These are phyloP conservation scores for Russula brevipes DNA, from an alignment of 768 basidiomycete species.

Conservation along the genomic window DNA sequence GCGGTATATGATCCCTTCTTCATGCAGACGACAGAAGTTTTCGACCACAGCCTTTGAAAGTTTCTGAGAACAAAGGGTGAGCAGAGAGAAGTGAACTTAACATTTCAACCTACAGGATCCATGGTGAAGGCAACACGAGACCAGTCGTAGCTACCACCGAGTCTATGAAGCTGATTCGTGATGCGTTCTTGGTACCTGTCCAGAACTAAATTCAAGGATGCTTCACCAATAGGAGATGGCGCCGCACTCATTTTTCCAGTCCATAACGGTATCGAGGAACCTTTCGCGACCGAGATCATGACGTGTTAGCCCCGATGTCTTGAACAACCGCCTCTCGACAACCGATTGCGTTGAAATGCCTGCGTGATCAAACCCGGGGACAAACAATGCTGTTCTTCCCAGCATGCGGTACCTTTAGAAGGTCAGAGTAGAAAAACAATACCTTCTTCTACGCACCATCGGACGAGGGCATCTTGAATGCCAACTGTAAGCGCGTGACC, in stretches of 20 bases:
- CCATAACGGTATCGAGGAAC: conserved; percentile 86
- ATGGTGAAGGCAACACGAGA: conserved; percentile 92
- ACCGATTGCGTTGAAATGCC: conserved; percentile 98
- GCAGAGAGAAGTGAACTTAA: background rate
- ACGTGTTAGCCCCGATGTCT: conserved; percentile 66
- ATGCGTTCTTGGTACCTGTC: conserved; percentile 88
- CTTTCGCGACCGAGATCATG: conserved; percentile 94
- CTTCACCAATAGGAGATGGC: background rate
- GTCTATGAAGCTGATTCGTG: conserved; percentile 77
- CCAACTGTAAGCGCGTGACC: conserved; percentile 91
- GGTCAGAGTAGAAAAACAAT: background rate
- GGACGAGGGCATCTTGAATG: conserved; percentile 82
- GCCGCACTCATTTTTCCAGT: conserved; percentile 94
- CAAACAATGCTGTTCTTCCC: conserved; percentile 83
- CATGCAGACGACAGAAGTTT: conserved; percentile 85
- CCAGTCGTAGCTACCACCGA: conserved; percentile 96
- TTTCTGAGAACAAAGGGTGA: conserved; percentile 31
- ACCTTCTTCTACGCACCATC: conserved; percentile 57
- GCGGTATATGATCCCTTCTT: conserved; percentile 89
- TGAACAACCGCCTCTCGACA: conserved; percentile 89
- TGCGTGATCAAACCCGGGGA: conserved; percentile 96
- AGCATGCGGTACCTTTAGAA: conserved; percentile 85
- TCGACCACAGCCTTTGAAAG: conserved; percentile 87
- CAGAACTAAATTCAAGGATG: background rate
- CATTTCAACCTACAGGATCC: conserved; percentile 57